These are phyloP conservation scores for Saccharomyces cerevisiae DNA, from an alignment of 805 yeast species.

Conservation along the genomic window DNA sequence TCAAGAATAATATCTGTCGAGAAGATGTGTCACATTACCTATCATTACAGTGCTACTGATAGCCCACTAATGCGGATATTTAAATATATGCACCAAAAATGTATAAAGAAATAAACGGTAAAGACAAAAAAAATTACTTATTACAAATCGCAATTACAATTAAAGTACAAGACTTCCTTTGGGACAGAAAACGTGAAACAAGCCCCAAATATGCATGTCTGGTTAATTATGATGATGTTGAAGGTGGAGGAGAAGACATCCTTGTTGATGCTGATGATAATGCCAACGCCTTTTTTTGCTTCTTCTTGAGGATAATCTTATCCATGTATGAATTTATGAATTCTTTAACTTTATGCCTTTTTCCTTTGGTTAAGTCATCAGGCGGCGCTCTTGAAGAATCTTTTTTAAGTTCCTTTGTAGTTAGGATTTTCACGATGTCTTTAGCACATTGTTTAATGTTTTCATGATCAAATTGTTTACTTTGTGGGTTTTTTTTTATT, in stretches of 20 bases:
- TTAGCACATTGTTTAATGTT: conserved; percentile 67
- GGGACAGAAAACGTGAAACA: neutral
- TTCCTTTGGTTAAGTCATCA: conserved; percentile 50
- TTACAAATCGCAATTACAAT: neutral
- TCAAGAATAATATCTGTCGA: neutral
- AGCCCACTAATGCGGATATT: neutral
- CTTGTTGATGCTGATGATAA: conserved; percentile 53
- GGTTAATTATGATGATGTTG: neutral
- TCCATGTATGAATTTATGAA: conserved; percentile 62
- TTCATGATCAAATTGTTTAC: conserved; percentile 52
- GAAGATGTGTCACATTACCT: neutral
- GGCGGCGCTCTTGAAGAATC: conserved; percentile 37
- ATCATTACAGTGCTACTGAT: neutral
- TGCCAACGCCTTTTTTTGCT: conserved; percentile 39
- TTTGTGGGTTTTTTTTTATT: conserved; percentile 54
- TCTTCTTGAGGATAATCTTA: conserved; percentile 45
- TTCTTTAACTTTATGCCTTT: conserved; percentile 57
- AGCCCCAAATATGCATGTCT: neutral
- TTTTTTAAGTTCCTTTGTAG: conserved; percentile 53
- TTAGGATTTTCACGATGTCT: conserved; percentile 62
- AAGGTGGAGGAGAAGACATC: conserved; percentile 35
- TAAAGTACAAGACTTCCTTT: neutral
- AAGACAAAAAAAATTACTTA: neutral
- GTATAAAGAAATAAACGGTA: neutral
- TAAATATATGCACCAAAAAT: neutral